These are phyloP conservation scores for Saccharomycopsis oosterbeekiorum DNA, from an alignment of 805 yeast genomes.

Conservation along the genomic window DNA sequence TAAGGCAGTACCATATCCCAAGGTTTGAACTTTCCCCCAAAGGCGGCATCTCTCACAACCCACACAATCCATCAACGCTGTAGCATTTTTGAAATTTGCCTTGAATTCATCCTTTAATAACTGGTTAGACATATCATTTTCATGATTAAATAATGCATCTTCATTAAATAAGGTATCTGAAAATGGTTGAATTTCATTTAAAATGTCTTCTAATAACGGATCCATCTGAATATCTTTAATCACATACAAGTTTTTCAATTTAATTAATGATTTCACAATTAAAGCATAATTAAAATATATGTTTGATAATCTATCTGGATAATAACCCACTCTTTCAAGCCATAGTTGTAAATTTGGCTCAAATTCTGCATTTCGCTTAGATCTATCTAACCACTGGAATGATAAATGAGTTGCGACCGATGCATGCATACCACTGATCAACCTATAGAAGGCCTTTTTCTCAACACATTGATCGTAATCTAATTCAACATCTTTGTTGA, in stretches of 20 bases:
- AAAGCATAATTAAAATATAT: slow-evolving; percentile 88
- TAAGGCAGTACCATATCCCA: slow-evolving; percentile 95
- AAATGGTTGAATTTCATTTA: slow-evolving; percentile 26
- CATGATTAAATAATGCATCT: slow-evolving; percentile 34
- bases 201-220: slow-evolving; percentile 32
- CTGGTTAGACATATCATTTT: slow-evolving; percentile 32
- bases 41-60: slow-evolving; percentile 96
- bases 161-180: slow-evolving; percentile 38
- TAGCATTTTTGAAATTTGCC: slow-evolving; percentile 75
- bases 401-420: slow-evolving; percentile 89
- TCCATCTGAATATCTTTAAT: slow-evolving; percentile 44
- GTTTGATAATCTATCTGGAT: slow-evolving; percentile 82
- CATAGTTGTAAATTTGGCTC: slow-evolving; percentile 75
- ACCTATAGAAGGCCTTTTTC: slow-evolving; percentile 76
- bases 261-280: slow-evolving; percentile 70
- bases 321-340: slow-evolving; percentile 81
- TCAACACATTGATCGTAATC: slow-evolving; percentile 61
- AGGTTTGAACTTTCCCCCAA: slow-evolving; percentile 97
- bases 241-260: slow-evolving; percentile 37
- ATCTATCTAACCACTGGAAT: slow-evolving; percentile 60
- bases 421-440: slow-evolving; percentile 90
- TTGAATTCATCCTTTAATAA: slow-evolving; percentile 78
- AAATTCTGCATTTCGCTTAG: slow-evolving; percentile 61
- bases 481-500: not conserved
- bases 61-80: slow-evolving; percentile 94